Evolutionary conservation across 768 basidiomycete genomes (phyloP), one percentile per base, ranked within the genome.

Genomic region (Trametopsis cervina): DNA sequence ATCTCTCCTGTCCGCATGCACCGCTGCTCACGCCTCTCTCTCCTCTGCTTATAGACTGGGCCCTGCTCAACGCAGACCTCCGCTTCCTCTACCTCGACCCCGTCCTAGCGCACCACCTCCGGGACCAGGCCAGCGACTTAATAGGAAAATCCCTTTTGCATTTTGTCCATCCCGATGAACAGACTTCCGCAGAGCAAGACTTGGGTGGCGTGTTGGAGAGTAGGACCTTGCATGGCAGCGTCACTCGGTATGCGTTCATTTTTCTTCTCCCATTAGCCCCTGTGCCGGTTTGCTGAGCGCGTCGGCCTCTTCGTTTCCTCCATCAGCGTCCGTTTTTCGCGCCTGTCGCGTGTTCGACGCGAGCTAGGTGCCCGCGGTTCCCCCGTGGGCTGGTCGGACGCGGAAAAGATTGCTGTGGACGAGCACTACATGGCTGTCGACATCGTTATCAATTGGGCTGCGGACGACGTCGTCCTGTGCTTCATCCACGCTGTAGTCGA

Each of bases 361-460:
- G 61, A 75, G 46, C 75, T 92, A n/a, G 89, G 88, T 37, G 75
- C 82, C 64, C 64, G 71, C 17, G 84, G 80, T 0, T 74, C 78
- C 11, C 60, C 62, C 35, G 64, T 70, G 18, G 62, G 71, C 5
- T 89, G 83, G 78, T 61, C 66, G 26, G 82, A 84, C 51, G 81
- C 74, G 5, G 81, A 87, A 55, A 85, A 83, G 66, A 73, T 84
- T 54, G 72, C 78, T 10, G 58, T 81, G 15, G 87, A 92, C 69
- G 66, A 69, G 23, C 69, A 89, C 60, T 92, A 90, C 64, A 83
- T 91, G 79, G 82, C 83, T 4, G 84, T 88, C 51, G 89, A 93
- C 66, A 81, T 93, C 59, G 89, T 91, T 58, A 85, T 90, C 61
- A 93, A 90, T 65, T 87, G 83, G 80, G 89, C 87, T 42, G 86